Conservation (phyloP, 371 early-diverging fungal genomes). For the Mortierella sp. region DNA sequence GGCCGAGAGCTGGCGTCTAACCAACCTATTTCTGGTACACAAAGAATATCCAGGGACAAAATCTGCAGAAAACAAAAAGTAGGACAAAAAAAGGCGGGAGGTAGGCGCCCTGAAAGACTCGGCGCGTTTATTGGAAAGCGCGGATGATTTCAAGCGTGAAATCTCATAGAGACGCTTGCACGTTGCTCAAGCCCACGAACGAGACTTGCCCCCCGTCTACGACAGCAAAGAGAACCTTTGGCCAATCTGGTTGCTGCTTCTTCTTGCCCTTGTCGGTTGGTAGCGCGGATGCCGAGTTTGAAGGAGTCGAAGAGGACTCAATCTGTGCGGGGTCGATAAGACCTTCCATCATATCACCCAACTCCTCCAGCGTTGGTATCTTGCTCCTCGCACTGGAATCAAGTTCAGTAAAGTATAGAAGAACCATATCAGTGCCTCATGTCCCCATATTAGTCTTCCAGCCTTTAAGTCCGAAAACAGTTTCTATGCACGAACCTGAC, state of each 20-base stretch:
- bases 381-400: background rate
- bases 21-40: no score
- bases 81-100: no score
- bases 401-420: background rate
- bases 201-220: slow-evolving; percentile 53
- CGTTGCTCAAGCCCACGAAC: slow-evolving; percentile 33
- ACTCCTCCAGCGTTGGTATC: slow-evolving; percentile 21
- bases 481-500: slow-evolving; percentile 40
- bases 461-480: background rate
- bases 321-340: slow-evolving; percentile 24
- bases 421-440: background rate
- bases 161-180: slow-evolving; percentile 8
- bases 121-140: no score
- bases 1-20: no score
- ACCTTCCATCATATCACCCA: slow-evolving; percentile 19
- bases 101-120: no score
- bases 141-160: no score
- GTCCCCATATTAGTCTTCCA: background rate
- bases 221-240: slow-evolving; percentile 45
- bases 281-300: background rate
- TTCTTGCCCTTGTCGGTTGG: slow-evolving; percentile 27
- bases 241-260: slow-evolving; percentile 29
- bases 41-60: no score
- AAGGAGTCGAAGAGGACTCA: background rate
- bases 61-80: no score